A percentile compares a stretch with the other conserved stretches of the same genome.
Evolutionary conservation across 2,329 filamentous ascomycete species (phyloP).

Genomic region (Cladophialophora exuberans): DNA sequence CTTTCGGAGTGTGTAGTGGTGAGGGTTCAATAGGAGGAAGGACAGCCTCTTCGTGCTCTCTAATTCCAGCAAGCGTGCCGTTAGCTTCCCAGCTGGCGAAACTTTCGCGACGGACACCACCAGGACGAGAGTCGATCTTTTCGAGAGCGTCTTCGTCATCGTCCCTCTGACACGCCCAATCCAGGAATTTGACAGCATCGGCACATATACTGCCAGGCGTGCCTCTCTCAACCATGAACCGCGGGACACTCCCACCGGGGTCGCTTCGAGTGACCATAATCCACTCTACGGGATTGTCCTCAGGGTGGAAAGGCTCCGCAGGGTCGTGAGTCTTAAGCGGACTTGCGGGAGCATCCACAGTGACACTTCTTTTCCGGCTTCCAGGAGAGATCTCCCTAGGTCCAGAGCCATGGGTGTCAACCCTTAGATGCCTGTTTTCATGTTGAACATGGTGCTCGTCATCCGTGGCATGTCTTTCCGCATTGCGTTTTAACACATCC

Average conservation of each 20-base stretch:
- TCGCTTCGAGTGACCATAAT: slow-evolving; percentile 90
- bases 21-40: slow-evolving; percentile 12
- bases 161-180: slow-evolving; percentile 68
- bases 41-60: slow-evolving; percentile 25
- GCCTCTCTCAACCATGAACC: slow-evolving; percentile 88
- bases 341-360: slow-evolving; percentile 20
- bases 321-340: slow-evolving; percentile 9
- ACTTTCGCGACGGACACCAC: slow-evolving; percentile 24
- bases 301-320: slow-evolving; percentile 45
- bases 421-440: slow-evolving; percentile 18
- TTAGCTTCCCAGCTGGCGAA: slow-evolving; percentile 35
- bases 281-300: slow-evolving; percentile 77
- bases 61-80: slow-evolving; percentile 33
- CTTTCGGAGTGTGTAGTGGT: slow-evolving; percentile 15
- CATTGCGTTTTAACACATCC: slow-evolving; percentile 51
- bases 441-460: slow-evolving; percentile 9
- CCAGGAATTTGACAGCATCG: slow-evolving; percentile 79
- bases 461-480: slow-evolving; percentile 26
- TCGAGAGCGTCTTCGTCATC: slow-evolving; percentile 43
- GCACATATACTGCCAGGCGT: slow-evolving; percentile 79
- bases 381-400: slow-evolving; percentile 22
- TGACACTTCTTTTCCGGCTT: slow-evolving; percentile 26
- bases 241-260: slow-evolving; percentile 82
- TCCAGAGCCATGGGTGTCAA: slow-evolving; percentile 17
- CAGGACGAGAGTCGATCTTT: slow-evolving; percentile 13